Evolutionary conservation across 2,329 filamentous ascomycete genomes (phyloP).

Genomic region (Aspergillus ruber): DNA sequence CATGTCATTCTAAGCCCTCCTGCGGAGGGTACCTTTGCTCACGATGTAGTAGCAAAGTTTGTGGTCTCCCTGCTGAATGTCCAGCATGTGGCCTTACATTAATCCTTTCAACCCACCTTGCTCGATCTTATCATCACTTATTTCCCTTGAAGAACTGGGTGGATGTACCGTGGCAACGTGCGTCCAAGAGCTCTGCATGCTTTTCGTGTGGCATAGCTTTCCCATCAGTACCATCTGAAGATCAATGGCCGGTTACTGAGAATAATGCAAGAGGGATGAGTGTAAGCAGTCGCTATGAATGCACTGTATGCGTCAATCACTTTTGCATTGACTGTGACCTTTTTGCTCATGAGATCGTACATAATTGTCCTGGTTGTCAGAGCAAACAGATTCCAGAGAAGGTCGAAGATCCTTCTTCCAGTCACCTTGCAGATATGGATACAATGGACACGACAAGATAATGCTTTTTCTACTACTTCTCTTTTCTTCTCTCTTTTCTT

Average conservation of each 20-base stretch:
- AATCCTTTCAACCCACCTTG: slow-evolving; percentile 87
- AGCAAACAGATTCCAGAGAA: slow-evolving; percentile 23
- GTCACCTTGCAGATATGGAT: slow-evolving; percentile 22
- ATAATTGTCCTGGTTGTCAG: slow-evolving; percentile 92
- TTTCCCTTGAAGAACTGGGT: slow-evolving; percentile 88
- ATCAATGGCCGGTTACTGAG: slow-evolving; percentile 29
- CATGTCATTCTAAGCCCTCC: slow-evolving; percentile 78
- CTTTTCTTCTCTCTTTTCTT: no score
- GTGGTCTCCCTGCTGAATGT: slow-evolving; percentile 81
- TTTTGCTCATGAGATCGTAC: slow-evolving; percentile 86
- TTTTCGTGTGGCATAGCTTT: slow-evolving; percentile 73
- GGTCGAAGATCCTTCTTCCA: background rate
- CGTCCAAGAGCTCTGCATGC: slow-evolving; percentile 58
- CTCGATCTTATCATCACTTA: slow-evolving; percentile 86
- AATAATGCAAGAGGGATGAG: slow-evolving; percentile 59
- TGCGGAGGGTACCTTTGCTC: slow-evolving; percentile 87
- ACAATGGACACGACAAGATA: slow-evolving; percentile 26
- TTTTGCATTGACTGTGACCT: slow-evolving; percentile 99
- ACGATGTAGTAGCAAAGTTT: slow-evolving; percentile 81
- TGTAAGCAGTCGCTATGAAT: slow-evolving; percentile 83
- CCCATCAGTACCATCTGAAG: slow-evolving; percentile 44
- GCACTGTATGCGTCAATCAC: slow-evolving; percentile 76
- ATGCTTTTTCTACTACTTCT: background rate
- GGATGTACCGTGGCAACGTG: slow-evolving; percentile 77
- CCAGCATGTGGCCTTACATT: slow-evolving; percentile 86